Evolutionary conservation across 257 asterid genomes (phyloP), one percentile per base, ranked within the genome.

Genomic region (Solanum dulcamara): DNA sequence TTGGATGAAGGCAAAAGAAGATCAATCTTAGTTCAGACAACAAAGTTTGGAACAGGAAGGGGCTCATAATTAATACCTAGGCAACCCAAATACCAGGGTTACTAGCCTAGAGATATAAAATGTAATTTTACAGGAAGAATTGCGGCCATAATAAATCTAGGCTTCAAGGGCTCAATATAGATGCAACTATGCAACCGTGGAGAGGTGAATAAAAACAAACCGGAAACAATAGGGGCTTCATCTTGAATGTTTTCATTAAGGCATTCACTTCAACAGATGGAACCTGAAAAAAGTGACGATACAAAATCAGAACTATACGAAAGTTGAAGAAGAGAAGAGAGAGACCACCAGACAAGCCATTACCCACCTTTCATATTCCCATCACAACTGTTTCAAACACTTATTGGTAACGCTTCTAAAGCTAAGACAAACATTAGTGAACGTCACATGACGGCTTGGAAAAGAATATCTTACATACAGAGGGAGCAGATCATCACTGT

Each of bases 231-330:
- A 96, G 85, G 64, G 98, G 99, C 91, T 91, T 96, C 99, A 96
- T 94, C 91, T 94, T 96, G 95, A 96, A 96, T 74, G 99, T 93
- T 89, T 91, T 92, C 99, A 96, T 96, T 93, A 96, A 88, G 66
- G 98, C 96, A 89, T 96, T 96, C 84, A 96, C 98, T 90, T 96
- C 99, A 84, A 95, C 98, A 67, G 98, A 95, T 79, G 99, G 99
- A 87, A 96, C 98, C 99, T 96, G 96, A 85, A 77, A 89, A 84
- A 86, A 80, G 48, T 87, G 70, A 24, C 32, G 68, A 62, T 72
- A 85, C 83, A 85, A 85, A 66, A 86, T 80, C 80, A 66, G 70
- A 85, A 81, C 71, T 22, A 35, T 18, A 74, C 57, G 24, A 64
- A 81, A 22, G 70, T 14, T 60, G 30, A 66, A 66, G 85, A 84